Base-by-base conservation (phyloP, 2,329 filamentous ascomycete genomes). In the Ploettnerulaceae sp. region DNA sequence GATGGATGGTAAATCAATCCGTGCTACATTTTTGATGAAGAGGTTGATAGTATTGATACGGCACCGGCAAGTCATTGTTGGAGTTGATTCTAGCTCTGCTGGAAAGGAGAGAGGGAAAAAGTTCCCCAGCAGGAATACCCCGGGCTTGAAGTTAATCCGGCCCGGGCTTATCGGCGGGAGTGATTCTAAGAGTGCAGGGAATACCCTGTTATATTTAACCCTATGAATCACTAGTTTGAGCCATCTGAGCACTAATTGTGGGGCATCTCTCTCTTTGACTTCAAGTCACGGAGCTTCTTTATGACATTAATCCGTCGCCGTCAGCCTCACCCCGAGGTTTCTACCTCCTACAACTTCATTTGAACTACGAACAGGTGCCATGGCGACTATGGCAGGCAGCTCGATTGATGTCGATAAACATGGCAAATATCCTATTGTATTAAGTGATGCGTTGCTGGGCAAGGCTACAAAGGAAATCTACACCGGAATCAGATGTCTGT, bases 401-500 rank as follows among this genome's bases (percentile, higher is more conserved):
- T 45, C 55, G 39, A 71, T 82, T 48, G 78, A 83, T 64, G 76
- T 79, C 51, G 80, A 78, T 45, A 75, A 77, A 64, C 68, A 71
- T 48, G 77, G 72, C 48, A 77, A 79, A 59, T 84, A 82, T 59
- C 79, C 78, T 39, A 74, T 84, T 46, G 72, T 83, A 36, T 69
- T 84, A 34, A 81, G 80, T 61, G 79, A 83, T 57, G 74, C 75
- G 21, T 67, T 84, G 24, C 66, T 81, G 26, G 75, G 76, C 32
- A 76, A 74, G 52, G 64, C 74, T 1, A 8, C 41, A 24, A 77
- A 76, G 54, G 76, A 81, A 51, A 67, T 77, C 37, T 81, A 77
- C 56, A 82, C 79, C 1, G 75, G 75, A 45, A 69, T 84, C 38
- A 69, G 74, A 66, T 83, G 79, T 82, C 71, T 83, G 79, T 82